Evolutionary conservation across 2,329 filamentous ascomycete genomes (phyloP).

Genomic region (Penicillium sp.): DNA sequence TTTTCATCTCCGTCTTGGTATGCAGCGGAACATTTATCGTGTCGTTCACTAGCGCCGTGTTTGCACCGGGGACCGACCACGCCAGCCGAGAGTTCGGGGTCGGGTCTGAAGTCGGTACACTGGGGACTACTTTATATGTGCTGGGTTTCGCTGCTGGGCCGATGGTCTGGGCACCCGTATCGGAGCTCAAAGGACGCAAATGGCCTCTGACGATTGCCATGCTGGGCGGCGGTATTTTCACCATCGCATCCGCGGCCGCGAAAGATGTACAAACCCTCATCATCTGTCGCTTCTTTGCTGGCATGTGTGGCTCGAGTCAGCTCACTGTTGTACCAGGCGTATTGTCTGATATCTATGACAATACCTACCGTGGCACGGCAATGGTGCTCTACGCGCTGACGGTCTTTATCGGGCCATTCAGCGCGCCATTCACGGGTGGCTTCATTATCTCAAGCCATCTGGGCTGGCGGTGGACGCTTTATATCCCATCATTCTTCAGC

Average conservation of each 20-base stretch:
- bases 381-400: slow-evolving; percentile 52
- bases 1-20: slow-evolving; percentile 26
- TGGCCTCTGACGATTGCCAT: slow-evolving; percentile 50
- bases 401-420: slow-evolving; percentile 50
- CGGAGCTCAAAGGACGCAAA: slow-evolving; percentile 61
- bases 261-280: slow-evolving; percentile 44
- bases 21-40: slow-evolving; percentile 53
- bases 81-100: slow-evolving; percentile 55
- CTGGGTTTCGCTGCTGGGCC: slow-evolving; percentile 58
- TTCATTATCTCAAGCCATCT: slow-evolving; percentile 50
- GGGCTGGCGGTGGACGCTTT: slow-evolving; percentile 55
- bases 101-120: slow-evolving; percentile 42
- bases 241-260: slow-evolving; percentile 46
- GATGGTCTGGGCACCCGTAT: slow-evolving; percentile 62
- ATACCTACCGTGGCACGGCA: slow-evolving; percentile 40
- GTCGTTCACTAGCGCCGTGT: slow-evolving; percentile 61
- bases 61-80: slow-evolving; percentile 62
- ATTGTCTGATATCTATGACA: slow-evolving; percentile 52
- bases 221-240: slow-evolving; percentile 46
- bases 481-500: slow-evolving; percentile 54
- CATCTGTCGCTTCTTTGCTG: slow-evolving; percentile 50
- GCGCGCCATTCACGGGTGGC: slow-evolving; percentile 53
- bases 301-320: slow-evolving; percentile 47
- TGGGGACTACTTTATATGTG: slow-evolving; percentile 52
- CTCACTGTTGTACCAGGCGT: slow-evolving; percentile 48